Evolutionary conservation across 306 rosid species (phyloP).

Genomic region (Vigna trinervia): DNA sequence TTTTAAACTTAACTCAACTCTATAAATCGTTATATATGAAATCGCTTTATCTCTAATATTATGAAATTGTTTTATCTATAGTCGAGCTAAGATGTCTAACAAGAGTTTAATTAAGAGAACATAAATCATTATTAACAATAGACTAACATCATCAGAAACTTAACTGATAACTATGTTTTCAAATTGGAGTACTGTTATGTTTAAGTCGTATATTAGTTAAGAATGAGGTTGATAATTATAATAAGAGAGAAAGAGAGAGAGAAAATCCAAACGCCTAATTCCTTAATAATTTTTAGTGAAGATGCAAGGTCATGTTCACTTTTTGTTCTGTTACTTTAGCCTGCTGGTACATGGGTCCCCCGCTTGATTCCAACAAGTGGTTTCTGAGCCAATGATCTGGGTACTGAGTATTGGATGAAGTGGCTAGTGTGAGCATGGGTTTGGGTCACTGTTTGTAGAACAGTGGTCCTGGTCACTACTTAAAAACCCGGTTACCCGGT

Average conservation of each 20-base stretch:
- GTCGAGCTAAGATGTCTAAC: too few relatives aligned
- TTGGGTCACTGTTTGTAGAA: background rate
- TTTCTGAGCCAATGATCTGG: too few relatives aligned
- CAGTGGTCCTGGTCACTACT: background rate
- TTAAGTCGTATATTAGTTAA: background rate
- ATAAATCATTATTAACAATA: too few relatives aligned
- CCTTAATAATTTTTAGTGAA: background rate
- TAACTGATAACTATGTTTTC: background rate
- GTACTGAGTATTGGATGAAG: background rate
- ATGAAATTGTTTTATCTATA: too few relatives aligned
- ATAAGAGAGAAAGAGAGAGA: background rate
- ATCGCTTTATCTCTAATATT: too few relatives aligned
- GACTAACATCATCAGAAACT: too few relatives aligned
- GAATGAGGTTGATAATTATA: background rate
- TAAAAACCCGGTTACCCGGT: background rate
- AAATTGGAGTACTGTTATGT: background rate
- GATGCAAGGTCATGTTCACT: background rate
- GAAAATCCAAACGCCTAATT: background rate
- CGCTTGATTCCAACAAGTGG: background rate
- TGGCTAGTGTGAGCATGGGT: background rate
- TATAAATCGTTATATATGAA: too few relatives aligned
- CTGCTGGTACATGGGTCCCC: background rate
- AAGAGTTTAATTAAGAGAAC: too few relatives aligned
- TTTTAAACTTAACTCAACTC: too few relatives aligned
- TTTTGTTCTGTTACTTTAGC: background rate